Evolutionary conservation across 371 early-diverging fungal species (phyloP).

Genomic region (Chytridiales sp.): DNA sequence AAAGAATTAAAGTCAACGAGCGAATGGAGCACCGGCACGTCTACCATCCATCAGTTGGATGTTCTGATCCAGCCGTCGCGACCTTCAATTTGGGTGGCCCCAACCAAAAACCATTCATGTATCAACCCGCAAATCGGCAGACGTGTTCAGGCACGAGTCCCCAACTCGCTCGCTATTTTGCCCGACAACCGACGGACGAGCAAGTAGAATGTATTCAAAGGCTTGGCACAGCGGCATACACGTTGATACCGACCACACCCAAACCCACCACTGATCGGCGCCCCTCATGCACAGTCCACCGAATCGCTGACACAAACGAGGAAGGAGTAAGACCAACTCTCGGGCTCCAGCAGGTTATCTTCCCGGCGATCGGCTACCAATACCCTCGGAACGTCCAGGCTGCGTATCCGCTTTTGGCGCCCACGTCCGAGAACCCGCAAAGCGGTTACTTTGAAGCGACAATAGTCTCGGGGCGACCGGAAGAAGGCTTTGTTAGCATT

Average conservation of each 20-base stretch:
- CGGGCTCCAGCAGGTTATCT: too few relatives aligned
- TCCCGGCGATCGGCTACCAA: not conserved
- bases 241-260: too few relatives aligned
- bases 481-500: slow-evolving; percentile 10
- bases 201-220: too few relatives aligned
- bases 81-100: not conserved
- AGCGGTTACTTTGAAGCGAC: slow-evolving; percentile 12
- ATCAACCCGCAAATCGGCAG: not conserved
- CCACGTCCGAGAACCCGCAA: not conserved
- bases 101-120: slow-evolving; percentile 3
- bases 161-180: too few relatives aligned
- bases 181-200: too few relatives aligned
- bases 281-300: too few relatives aligned
- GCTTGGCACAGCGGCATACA: too few relatives aligned
- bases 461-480: not conserved
- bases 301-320: too few relatives aligned
- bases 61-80: not conserved
- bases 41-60: slow-evolving; percentile 7
- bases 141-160: too few relatives aligned
- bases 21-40: not conserved
- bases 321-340: too few relatives aligned
- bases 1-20: slow-evolving; percentile 1
- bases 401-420: not conserved
- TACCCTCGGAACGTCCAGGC: slow-evolving; percentile 8
- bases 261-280: too few relatives aligned